Evolutionary conservation across 768 basidiomycete species (phyloP).

Genomic region (Boletus rubroflammeus): DNA sequence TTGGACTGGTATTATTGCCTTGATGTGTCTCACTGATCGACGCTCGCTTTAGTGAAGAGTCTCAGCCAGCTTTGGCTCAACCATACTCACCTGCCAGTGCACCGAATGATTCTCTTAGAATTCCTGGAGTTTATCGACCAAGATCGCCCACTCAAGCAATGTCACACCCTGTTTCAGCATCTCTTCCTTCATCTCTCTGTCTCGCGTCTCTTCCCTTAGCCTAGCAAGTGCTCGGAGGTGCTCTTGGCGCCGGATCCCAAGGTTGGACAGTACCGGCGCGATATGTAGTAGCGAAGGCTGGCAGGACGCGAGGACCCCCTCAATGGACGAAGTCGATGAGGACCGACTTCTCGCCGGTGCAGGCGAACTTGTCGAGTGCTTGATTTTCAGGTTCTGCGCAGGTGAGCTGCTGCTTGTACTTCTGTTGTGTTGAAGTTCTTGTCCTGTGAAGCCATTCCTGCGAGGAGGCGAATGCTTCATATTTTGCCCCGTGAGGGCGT

Average conservation of each 20-base stretch:
- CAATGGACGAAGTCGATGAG: slow-evolving; percentile 42
- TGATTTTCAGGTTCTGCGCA: slow-evolving; percentile 12
- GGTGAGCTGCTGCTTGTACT: slow-evolving; percentile 23
- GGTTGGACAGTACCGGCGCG: slow-evolving; percentile 47
- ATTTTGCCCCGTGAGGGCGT: slow-evolving; percentile 29
- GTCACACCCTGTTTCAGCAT: slow-evolving; percentile 67
- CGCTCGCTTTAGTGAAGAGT: not conserved
- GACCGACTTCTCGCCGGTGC: slow-evolving; percentile 24
- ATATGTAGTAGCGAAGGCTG: slow-evolving; percentile 65
- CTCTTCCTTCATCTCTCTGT: slow-evolving; percentile 67
- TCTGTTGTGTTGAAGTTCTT: slow-evolving; percentile 12
- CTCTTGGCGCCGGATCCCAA: slow-evolving; percentile 58
- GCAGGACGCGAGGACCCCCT: slow-evolving; percentile 56
- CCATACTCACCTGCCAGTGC: not conserved
- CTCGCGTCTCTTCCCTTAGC: slow-evolving; percentile 61
- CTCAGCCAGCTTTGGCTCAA: not conserved
- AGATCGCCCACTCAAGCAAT: slow-evolving; percentile 75
- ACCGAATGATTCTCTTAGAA: slow-evolving; percentile 16
- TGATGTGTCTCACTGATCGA: not conserved
- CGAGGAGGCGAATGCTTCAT: slow-evolving; percentile 24
- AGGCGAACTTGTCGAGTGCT: slow-evolving; percentile 10
- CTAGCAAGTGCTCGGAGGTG: slow-evolving; percentile 61
- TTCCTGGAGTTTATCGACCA: slow-evolving; percentile 59
- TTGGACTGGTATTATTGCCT: not conserved
- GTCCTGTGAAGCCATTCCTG: slow-evolving; percentile 7